Evolutionary conservation across 2,329 filamentous ascomycete species (phyloP).

Genomic region (Colletotrichum cuscutae): DNA sequence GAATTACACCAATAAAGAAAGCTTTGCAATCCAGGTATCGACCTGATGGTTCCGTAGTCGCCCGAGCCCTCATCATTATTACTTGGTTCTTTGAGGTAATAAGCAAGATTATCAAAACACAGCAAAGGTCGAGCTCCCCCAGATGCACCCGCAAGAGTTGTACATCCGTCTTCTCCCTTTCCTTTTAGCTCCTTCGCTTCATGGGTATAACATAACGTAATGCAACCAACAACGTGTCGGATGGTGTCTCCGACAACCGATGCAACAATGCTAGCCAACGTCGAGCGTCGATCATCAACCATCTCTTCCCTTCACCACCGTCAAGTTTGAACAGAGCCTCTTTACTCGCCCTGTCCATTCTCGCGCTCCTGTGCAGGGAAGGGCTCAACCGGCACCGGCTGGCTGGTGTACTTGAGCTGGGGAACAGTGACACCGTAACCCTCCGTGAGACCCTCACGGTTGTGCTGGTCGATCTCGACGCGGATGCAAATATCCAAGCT

Average conservation of each 20-base stretch:
- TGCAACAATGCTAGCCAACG: background rate
- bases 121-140: background rate
- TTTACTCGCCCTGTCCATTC: constrained; percentile 21
- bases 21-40: background rate
- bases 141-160: background rate
- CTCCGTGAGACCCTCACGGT: constrained; percentile 81
- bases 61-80: background rate
- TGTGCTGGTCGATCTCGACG: constrained; percentile 86
- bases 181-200: constrained; percentile 14
- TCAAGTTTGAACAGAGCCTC: background rate
- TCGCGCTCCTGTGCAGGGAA: constrained; percentile 31
- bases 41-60: background rate
- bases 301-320: background rate
- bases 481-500: constrained; percentile 85
- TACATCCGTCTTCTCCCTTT: background rate
- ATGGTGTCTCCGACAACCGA: constrained; percentile 3
- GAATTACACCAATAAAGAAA: background rate
- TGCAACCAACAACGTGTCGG: constrained; percentile 18
- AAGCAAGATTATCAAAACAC: background rate
- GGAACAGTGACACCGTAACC: constrained; percentile 91
- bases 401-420: constrained; percentile 59
- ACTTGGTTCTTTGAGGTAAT: background rate
- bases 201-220: constrained; percentile 33
- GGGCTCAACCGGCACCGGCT: constrained; percentile 37
- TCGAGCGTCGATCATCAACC: background rate